A percentile compares a stretch with the other conserved stretches of the same genome.
phyloP scores from a whole-genome alignment of 176 grass and related monocot genomes.

The Oropetium thomaeum region DNA sequence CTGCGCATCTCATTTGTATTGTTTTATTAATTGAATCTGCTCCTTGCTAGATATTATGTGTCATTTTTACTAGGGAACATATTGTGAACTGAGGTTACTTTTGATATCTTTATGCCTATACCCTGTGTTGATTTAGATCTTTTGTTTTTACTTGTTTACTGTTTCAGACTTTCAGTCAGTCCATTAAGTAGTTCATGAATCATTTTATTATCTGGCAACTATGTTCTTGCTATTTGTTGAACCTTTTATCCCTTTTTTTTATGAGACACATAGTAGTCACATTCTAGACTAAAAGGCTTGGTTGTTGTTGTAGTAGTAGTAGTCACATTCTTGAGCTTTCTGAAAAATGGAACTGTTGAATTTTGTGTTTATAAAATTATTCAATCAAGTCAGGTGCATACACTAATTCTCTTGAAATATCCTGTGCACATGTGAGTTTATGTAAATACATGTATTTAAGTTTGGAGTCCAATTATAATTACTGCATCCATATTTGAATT shows the following conservation, averaged over 20 bases:
- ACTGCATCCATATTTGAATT: no score
- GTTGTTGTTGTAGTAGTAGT: no score
- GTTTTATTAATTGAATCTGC: not conserved
- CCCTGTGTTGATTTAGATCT: conserved; percentile 15
- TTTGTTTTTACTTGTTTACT: not conserved
- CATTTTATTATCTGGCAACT: not conserved
- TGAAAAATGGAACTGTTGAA: not conserved
- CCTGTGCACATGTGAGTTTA: conserved; percentile 15
- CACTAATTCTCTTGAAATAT: not conserved
- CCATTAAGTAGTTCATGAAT: not conserved
- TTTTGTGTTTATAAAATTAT: not conserved
- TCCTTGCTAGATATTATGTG: not conserved
- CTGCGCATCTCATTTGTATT: not conserved
- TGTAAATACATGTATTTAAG: conserved; percentile 13
- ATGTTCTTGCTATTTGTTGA: conserved; percentile 2
- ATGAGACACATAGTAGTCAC: not conserved
- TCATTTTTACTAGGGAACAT: not conserved
- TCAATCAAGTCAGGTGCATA: not conserved
- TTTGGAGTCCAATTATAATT: not conserved
- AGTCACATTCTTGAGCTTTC: not conserved
- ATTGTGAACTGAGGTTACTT: not conserved
- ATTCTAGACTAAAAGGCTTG: no score
- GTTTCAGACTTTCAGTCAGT: not conserved
- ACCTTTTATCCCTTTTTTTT: not conserved
- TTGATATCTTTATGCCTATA: not conserved